Base-by-base conservation (phyloP, 192 early-diverging fungal genomes). In the Coemansia sp. region DNA sequence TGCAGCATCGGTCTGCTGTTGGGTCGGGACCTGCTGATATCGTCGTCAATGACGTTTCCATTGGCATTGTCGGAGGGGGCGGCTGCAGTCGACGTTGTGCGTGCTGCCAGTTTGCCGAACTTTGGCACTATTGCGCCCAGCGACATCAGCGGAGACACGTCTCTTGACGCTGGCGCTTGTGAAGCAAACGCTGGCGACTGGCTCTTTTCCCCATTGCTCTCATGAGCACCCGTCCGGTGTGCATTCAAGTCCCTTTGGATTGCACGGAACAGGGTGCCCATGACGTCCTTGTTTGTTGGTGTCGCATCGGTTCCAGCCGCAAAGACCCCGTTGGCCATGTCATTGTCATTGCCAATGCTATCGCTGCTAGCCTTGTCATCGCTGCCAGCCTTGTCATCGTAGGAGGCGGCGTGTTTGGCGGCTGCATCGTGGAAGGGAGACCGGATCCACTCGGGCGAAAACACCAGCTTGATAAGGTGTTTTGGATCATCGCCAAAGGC, bases 391-490 rank as follows among this genome's bases (percentile, higher is more conserved):
- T 5, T 10, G 6, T 17, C 20, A 22, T 53, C 50, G 19, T 7
- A 22, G 44, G 4, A 45, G 41, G 56, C 67, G 10, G 38, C 39
- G n/a, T 37, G 14, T 39, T 53, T 55, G 9, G 56, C 32, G 6
- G 17, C 41, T 16, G 71, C 10, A 19, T 77, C 68, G 61, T 66
- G 70, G 51, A 83, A 83, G 0, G 55, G 56, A 0, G 65, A 19
- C 39, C 51, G 17, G 37, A 67, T 55, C 80, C 80, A 83, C 9
- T 61, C 54, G 45, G 68, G 71, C 16, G 80, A 74, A 60, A 83
- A 83, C 32, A 75, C 80, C 25, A 83, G 53, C 20, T 83, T 63
- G 48, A 83, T 73, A 39, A 83, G 20, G 16, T 74, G 71, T 67
- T 46, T 67, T 4, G 80, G 79, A 37, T 76, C 48, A 19, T 59